These are phyloP conservation scores for Delonix regia DNA, from an alignment of 306 rosid genomes.

Conservation along the genomic window DNA sequence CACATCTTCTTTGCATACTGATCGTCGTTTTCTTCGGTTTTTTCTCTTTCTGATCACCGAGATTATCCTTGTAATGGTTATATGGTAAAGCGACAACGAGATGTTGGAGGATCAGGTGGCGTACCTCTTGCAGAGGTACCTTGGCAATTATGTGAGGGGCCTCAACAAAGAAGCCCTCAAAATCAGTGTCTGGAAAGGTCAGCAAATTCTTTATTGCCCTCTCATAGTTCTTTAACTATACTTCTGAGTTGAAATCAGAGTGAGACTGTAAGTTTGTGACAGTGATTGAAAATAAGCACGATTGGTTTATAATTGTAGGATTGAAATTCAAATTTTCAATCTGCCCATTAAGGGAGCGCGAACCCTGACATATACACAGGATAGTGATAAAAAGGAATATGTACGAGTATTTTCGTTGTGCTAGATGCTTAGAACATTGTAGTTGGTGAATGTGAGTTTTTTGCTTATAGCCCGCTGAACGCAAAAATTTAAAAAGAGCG, in stretches of 20 bases:
- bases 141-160: slow-evolving; percentile 91
- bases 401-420: slow-evolving; percentile 19
- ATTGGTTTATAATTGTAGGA: not conserved
- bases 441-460: slow-evolving; percentile 23
- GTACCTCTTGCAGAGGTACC: slow-evolving; percentile 90
- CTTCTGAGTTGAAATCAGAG: slow-evolving; percentile 36
- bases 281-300: slow-evolving; percentile 8
- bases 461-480: not conserved
- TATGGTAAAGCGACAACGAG: slow-evolving; percentile 43
- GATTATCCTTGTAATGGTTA: slow-evolving; percentile 30
- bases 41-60: slow-evolving; percentile 22
- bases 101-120: slow-evolving; percentile 99
- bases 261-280: slow-evolving; percentile 14
- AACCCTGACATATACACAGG: not conserved
- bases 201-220: not conserved
- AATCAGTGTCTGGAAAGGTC: slow-evolving; percentile 98
- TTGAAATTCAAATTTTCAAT: slow-evolving; percentile 12
- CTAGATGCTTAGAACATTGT: not conserved
- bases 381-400: not conserved
- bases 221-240: slow-evolving; percentile 15
- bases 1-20: not conserved
- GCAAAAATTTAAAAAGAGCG: slow-evolving; percentile 17
- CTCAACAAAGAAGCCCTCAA: slow-evolving; percentile 96
- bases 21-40: not conserved
- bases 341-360: slow-evolving; percentile 19